Evolutionary conservation across 108 stramenopile genomes (phyloP), one percentile per base, ranked within the genome.

Genomic region (Nannochloropsis oceanica): DNA sequence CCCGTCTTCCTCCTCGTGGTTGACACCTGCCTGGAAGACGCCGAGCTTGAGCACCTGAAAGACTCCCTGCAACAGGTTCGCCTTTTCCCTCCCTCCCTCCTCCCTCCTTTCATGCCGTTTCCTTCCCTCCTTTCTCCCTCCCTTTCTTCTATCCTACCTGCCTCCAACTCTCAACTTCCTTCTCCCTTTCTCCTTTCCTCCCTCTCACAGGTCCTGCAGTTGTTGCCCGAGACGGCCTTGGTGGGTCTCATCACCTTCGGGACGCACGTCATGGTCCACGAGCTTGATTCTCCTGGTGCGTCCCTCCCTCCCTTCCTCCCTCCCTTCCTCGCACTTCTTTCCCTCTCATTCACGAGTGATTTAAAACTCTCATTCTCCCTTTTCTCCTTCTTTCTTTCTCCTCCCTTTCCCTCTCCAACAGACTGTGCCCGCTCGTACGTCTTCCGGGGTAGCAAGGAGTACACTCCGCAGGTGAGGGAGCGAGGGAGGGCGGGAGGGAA

Each of bases 161-260:
- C 26, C 26, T 25, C 25, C 26, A 22, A 24, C 34, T 14, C 34
- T 2, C 18, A 25, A 26, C 81, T 34, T 26, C 25, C 8, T 7
- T 2, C 34, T 22, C 34, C n/a, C 34, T 25, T 22, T 25, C 26
- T 81, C 24, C n/a, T 12, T 25, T 5, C 14, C 89, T 93, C 94
- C n/a, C 85, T 97, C 25, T 92, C 92, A 27, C 96, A 99, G 89
- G 93, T 94, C 14, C 90, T 99, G 84, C 95, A 96, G 86, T 89
- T 99, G 22, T 87, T 99, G 82, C 99, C 99, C 26, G 95, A 96
- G 83, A 95, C 98, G 81, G 91, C 93, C 26, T 88, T 97, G 46
- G 97, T 99, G 12, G 99, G 98, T 5, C 90, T 99, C 82, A 94
- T 99, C 81, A 97, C 98, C 80, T 99, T 94, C 85, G 99, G 99